A percentile compares a stretch with the other conserved stretches of the same genome.
Conservation (phyloP, 116 monocot species). For the Posidonia oceanica region DNA sequence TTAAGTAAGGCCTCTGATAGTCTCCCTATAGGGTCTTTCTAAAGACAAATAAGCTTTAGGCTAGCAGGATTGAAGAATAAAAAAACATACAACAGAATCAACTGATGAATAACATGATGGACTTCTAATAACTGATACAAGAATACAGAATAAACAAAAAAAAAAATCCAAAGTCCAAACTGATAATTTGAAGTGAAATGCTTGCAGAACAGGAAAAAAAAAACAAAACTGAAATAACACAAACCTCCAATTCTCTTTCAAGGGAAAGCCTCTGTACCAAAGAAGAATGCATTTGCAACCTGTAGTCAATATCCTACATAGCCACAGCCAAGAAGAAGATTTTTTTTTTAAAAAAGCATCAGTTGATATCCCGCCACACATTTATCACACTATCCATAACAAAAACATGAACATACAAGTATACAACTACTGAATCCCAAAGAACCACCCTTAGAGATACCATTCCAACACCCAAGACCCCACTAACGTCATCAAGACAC, state of each 20-base stretch:
- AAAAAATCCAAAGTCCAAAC: not conserved
- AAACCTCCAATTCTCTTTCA: constrained; percentile 27
- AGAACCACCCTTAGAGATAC: not conserved
- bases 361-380: not conserved
- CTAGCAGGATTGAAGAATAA: not conserved
- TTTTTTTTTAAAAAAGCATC: not conserved
- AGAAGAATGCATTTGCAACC: constrained; percentile 22
- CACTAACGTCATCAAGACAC: not conserved
- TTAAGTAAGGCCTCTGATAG: no score
- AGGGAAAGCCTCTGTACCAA: constrained; percentile 18
- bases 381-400: not conserved
- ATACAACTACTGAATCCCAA: no score
- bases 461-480: not conserved
- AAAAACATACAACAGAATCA: not conserved
- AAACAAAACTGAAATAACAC: not conserved
- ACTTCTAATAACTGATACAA: not conserved
- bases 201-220: not conserved
- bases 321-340: not conserved
- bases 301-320: constrained; percentile 14
- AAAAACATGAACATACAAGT: not conserved
- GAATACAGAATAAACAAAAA: not conserved
- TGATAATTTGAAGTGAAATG: not conserved
- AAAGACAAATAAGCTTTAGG: no score
- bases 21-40: no score
- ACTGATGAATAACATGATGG: not conserved